Evolutionary conservation across 2,329 filamentous ascomycete genomes (phyloP), one percentile per base, ranked within the genome.

Genomic region (Penicillium sp.): DNA sequence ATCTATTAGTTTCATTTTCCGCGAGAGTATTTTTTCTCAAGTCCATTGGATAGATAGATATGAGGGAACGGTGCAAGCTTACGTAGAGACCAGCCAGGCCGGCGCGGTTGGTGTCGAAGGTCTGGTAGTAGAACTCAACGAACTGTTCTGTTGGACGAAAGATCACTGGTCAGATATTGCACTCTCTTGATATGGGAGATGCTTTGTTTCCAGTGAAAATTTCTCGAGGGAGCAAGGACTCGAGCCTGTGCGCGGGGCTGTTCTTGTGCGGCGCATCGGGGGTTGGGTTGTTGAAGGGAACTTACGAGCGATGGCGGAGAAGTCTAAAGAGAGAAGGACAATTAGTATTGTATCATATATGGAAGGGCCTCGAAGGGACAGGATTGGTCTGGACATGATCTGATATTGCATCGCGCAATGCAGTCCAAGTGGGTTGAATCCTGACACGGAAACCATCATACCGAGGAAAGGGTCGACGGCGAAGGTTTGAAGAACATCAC

Each of bases 61-160:
- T 22, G 19, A 22, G 19, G 22, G 55, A 43, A 58, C 25, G 14
- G 30, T 16, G 25, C 16, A 16, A 38, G 60, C 90, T 75, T 86
- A 97, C 94, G 83, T 97, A 98, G 81, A 97, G 91, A 64, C 80
- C 73, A 14, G 78, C 80, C 46, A 97, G 85, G 55, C 76, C 71
- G 58, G 80, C 79, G 73, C 93, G 89, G 79, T 93, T 84, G 63
- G 74, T 65, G 77, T 97, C 93, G 80, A 97, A 97, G 62, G 88
- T 89, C 73, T 89, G 83, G 85, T 97, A 97, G 87, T 97, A 98
- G 84, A 89, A 94, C 63, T 88, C 76, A 68, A 94, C 89, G 80
- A 98, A 97, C 81, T 96, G 86, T 78, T 89, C 93, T 97, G 75
- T 72, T 61, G 26, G 60, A 70, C 68, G 43, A 26, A 30, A 25